Percentiles rank a stretch among this genome's conserved stretches.
Evolutionary conservation across 2,329 filamentous ascomycete species (phyloP).

Genomic region (Colletotrichum sp.): DNA sequence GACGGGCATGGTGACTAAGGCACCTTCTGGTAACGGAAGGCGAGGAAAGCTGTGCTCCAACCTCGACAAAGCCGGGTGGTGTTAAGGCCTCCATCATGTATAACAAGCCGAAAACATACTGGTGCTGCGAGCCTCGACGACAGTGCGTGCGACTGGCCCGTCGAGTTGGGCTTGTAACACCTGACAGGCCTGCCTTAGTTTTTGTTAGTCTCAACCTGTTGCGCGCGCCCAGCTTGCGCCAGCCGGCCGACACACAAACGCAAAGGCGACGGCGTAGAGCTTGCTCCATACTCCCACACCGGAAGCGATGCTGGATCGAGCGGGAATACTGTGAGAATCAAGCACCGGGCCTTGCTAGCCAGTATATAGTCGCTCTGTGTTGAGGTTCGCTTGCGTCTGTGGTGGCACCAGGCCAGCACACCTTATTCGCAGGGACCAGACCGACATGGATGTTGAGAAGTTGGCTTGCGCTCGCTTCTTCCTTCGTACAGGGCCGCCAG

Average conservation of each 20-base stretch:
- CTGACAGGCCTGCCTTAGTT: slow-evolving; percentile 7
- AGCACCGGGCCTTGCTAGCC: neutral
- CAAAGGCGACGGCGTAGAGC: neutral
- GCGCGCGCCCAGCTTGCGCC: neutral
- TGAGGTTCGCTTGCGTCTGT: slow-evolving; percentile 3
- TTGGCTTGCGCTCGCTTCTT: neutral
- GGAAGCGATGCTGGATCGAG: neutral
- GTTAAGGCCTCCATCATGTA: neutral
- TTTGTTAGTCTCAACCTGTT: neutral
- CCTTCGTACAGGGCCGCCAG: neutral
- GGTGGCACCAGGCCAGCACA: slow-evolving; percentile 1
- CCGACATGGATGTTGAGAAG: neutral
- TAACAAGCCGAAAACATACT: slow-evolving; percentile 6
- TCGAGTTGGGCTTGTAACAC: neutral
- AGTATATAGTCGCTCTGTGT: neutral
- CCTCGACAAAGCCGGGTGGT: neutral
- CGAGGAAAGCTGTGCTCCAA: neutral
- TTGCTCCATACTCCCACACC: neutral
- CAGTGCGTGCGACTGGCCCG: neutral
- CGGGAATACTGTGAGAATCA: neutral
- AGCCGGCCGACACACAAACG: neutral
- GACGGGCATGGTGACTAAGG: neutral
- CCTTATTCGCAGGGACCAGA: neutral
- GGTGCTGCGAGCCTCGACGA: neutral
- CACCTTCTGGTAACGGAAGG: neutral